Percentiles rank a stretch among this genome's conserved stretches.
Conservation (phyloP, 768 basidiomycete species). For the Rhizopogon sp. region DNA sequence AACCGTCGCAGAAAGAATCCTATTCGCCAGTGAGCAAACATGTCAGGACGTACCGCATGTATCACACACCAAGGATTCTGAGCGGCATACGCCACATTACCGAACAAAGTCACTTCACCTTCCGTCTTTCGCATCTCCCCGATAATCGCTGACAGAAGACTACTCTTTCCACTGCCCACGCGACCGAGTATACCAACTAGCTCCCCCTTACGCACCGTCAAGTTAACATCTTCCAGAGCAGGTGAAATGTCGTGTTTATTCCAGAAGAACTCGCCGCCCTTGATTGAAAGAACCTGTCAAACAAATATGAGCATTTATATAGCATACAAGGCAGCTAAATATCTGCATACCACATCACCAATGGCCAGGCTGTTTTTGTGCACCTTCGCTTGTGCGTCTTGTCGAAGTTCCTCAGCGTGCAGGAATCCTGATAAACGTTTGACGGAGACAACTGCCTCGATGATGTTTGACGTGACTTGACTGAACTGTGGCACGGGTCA, state of each 20-base stretch:
- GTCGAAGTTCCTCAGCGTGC: constrained; percentile 72
- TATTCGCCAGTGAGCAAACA: constrained; percentile 17
- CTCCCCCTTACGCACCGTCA: constrained; percentile 78
- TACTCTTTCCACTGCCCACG: constrained; percentile 90
- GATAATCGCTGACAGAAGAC: constrained; percentile 72
- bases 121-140: constrained; percentile 81
- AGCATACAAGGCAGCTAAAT: neutral
- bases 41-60: neutral
- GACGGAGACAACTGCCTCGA: constrained; percentile 84
- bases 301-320: neutral
- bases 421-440: constrained; percentile 76
- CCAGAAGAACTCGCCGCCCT: constrained; percentile 83
- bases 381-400: constrained; percentile 61
- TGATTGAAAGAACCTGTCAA: constrained; percentile 57
- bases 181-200: constrained; percentile 82
- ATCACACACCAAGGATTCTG: constrained; percentile 75
- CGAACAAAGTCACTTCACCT: constrained; percentile 66
- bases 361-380: constrained; percentile 33
- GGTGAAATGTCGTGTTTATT: constrained; percentile 45
- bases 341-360: constrained; percentile 54
- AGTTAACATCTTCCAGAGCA: constrained; percentile 71
- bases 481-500: constrained; percentile 41
- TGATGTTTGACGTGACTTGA: constrained; percentile 72
- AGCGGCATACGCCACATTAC: constrained; percentile 76
- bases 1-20: constrained; percentile 83